Conservation (phyloP, 2,329 filamentous ascomycete species). For the Balansia obtecta region DNA sequence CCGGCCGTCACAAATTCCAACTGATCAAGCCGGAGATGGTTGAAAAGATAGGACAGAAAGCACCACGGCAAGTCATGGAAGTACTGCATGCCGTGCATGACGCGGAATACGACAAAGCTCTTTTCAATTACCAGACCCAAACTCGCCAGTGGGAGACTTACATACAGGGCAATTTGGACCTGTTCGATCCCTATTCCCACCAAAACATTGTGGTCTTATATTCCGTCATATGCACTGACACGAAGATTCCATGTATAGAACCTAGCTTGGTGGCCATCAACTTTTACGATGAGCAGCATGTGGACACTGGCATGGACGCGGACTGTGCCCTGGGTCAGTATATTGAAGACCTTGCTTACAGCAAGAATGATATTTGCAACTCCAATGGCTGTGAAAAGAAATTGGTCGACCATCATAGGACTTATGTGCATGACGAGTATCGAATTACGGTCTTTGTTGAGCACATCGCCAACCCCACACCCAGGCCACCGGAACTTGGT, state of each 20-base stretch:
- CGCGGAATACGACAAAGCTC: constrained; percentile 88
- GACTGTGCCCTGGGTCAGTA: constrained; percentile 94
- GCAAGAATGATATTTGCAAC: constrained; percentile 64
- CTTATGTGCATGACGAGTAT: constrained; percentile 93
- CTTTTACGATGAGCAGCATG: constrained; percentile 89
- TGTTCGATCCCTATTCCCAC: constrained; percentile 91
- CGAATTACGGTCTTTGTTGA: constrained; percentile 88
- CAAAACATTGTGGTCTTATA: constrained; percentile 94
- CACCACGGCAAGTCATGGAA: constrained; percentile 79
- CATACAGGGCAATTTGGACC: constrained; percentile 71
- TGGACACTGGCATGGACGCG: constrained; percentile 56
- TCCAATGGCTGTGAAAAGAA: constrained; percentile 76
- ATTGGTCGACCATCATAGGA: constrained; percentile 87
- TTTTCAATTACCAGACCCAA: constrained; percentile 88
- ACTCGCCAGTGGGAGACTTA: constrained; percentile 95
- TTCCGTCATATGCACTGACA: constrained; percentile 85
- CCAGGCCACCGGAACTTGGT: constrained; percentile 28
- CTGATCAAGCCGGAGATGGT: constrained; percentile 95
- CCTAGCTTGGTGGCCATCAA: constrained; percentile 82
- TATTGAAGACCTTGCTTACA: constrained; percentile 76
- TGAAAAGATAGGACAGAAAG: constrained; percentile 65
- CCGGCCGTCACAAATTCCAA: constrained; percentile 62
- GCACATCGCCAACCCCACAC: constrained; percentile 30
- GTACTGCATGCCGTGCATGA: constrained; percentile 91
- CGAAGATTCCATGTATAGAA: constrained; percentile 84